Evolutionary conservation across 768 basidiomycete species (phyloP).

Genomic region (Tremella fuciformis): DNA sequence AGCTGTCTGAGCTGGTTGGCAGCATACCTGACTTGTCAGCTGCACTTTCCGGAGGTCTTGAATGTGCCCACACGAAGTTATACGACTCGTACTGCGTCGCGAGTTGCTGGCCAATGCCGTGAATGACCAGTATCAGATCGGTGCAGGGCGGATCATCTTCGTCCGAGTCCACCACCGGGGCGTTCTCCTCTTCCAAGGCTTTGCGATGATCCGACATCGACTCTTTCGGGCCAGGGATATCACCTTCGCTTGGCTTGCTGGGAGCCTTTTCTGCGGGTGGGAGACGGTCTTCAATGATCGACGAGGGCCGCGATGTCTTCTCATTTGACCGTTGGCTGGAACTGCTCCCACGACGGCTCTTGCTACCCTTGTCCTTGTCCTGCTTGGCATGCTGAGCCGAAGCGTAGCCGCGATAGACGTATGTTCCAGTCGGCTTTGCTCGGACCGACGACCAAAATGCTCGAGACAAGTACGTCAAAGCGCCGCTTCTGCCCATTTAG

Average conservation of each 20-base stretch:
- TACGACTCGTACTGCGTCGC: slow-evolving; percentile 54
- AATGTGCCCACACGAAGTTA: slow-evolving; percentile 53
- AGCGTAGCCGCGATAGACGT: slow-evolving; percentile 53
- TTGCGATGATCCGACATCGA: slow-evolving; percentile 22
- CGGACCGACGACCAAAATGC: slow-evolving; percentile 49
- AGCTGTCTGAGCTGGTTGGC: slow-evolving; percentile 54
- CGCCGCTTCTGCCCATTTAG: slow-evolving; percentile 28
- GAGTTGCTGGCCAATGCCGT: slow-evolving; percentile 55
- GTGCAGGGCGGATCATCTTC: slow-evolving; percentile 51
- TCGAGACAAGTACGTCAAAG: slow-evolving; percentile 45
- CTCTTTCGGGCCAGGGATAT: not conserved
- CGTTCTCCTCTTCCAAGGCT: slow-evolving; percentile 48
- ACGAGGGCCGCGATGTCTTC: slow-evolving; percentile 9
- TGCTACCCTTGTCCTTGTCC: slow-evolving; percentile 19
- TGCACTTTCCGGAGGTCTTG: not conserved
- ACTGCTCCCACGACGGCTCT: slow-evolving; percentile 34
- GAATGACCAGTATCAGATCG: slow-evolving; percentile 56
- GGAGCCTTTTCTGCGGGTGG: not conserved
- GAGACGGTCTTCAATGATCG: not conserved
- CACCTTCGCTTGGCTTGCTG: not conserved
- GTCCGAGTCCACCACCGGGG: slow-evolving; percentile 44
- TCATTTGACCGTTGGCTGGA: slow-evolving; percentile 25
- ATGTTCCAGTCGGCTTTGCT: slow-evolving; percentile 48
- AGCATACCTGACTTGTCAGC: slow-evolving; percentile 39
- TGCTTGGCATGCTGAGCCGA: slow-evolving; percentile 43